Percentiles rank a stretch among this genome's conserved stretches.
Evolutionary conservation across 2,329 filamentous ascomycete species (phyloP).

Genomic region (Aureobasidium pullulans): DNA sequence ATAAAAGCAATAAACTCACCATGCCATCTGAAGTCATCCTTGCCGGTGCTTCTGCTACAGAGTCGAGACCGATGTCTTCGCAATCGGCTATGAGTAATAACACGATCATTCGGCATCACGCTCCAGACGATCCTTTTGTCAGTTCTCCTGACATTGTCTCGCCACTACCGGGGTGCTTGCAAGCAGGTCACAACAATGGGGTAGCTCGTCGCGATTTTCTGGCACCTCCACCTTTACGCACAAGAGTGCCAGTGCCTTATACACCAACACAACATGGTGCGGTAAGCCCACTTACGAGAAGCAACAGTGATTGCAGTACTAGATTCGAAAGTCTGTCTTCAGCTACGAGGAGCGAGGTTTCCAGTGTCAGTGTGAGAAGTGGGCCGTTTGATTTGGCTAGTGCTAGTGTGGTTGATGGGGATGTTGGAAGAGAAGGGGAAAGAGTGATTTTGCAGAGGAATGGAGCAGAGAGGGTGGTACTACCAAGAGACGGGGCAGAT

Average conservation of each 20-base stretch:
- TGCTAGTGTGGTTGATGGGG: neutral
- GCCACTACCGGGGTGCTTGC: neutral
- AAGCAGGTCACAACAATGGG: neutral
- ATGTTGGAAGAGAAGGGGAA: neutral
- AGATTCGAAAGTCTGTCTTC: neutral
- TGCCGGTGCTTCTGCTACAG: neutral
- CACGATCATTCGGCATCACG: neutral
- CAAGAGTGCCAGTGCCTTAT: neutral
- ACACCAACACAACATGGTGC: neutral
- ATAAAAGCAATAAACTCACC: slow-evolving; percentile 5
- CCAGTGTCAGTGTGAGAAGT: neutral
- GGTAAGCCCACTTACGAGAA: neutral
- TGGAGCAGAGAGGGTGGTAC: no score
- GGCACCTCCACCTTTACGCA: neutral
- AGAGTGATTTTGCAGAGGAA: no score
- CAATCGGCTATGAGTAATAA: neutral
- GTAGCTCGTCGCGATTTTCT: neutral
- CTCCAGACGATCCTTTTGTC: neutral
- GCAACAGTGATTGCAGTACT: slow-evolving; percentile 6
- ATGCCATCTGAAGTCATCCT: slow-evolving; percentile 8
- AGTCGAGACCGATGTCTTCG: neutral
- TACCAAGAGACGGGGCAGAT: no score
- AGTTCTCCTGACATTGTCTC: neutral
- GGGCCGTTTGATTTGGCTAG: neutral
- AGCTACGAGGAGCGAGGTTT: neutral